Evolutionary conservation across 305 asterid species (phyloP).

Genomic region (Fraxinus greggii): DNA sequence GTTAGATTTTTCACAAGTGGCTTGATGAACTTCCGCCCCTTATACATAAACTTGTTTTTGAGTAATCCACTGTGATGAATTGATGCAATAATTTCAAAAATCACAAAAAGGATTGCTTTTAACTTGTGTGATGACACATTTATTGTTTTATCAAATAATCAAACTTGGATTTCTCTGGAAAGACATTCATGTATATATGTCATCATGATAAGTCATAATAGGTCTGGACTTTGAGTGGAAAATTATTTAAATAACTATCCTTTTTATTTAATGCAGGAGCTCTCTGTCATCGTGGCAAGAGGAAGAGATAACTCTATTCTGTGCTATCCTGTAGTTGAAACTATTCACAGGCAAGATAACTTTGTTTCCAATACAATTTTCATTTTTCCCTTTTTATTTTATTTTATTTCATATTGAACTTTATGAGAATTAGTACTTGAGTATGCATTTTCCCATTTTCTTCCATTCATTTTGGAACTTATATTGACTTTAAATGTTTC

Average conservation of each 20-base stretch:
- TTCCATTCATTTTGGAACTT: slow-evolving; percentile 14
- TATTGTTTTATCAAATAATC: neutral
- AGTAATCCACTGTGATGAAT: neutral
- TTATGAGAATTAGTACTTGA: neutral
- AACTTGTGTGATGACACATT: neutral
- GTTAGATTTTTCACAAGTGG: neutral
- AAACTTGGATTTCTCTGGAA: slow-evolving; percentile 11
- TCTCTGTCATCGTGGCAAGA: slow-evolving; percentile 93
- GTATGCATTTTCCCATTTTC: slow-evolving; percentile 4
- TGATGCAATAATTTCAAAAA: neutral
- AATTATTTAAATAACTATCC: slow-evolving; percentile 16
- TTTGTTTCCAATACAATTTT: slow-evolving; percentile 4
- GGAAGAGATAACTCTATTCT: slow-evolving; percentile 67
- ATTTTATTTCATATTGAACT: slow-evolving; percentile 8
- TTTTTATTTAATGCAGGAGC: slow-evolving; percentile 57
- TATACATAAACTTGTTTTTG: neutral
- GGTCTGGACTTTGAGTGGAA: slow-evolving; percentile 2
- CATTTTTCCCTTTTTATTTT: neutral
- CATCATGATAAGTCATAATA: neutral
- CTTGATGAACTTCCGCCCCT: neutral
- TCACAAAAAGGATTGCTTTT: neutral
- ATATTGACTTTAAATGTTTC: slow-evolving; percentile 1
- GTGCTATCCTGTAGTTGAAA: slow-evolving; percentile 89
- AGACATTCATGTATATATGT: neutral
- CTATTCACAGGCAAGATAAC: slow-evolving; percentile 67